Conservation (phyloP, 768 basidiomycete species). For the Russula vinacea region DNA sequence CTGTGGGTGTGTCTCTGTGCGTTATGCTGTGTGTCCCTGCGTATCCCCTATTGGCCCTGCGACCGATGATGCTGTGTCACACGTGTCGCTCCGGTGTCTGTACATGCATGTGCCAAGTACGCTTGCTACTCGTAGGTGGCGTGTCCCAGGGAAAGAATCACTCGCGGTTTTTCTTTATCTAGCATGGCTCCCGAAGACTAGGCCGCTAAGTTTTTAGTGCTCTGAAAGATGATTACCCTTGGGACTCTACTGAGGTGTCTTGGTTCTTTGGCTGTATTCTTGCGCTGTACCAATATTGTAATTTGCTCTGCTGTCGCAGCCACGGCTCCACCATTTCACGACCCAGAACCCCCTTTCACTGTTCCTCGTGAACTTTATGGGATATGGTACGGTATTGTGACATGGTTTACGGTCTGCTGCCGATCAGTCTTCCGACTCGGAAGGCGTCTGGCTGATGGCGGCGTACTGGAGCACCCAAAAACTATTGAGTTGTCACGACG, state of each 20-base stretch:
- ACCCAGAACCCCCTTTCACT: constrained; percentile 18
- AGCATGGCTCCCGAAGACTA: not conserved
- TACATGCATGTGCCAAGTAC: not conserved
- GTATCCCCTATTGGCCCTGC: not conserved
- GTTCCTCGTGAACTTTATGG: constrained; percentile 12
- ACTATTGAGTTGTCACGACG: not conserved
- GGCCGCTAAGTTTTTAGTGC: not conserved
- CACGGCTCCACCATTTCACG: constrained; percentile 19
- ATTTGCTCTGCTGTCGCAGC: constrained; percentile 1
- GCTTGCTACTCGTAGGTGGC: not conserved
- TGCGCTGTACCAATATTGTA: not conserved
- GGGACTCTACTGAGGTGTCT: not conserved
- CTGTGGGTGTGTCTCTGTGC: not conserved
- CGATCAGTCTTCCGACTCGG: not conserved
- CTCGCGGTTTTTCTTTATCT: not conserved
- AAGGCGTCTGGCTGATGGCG: not conserved
- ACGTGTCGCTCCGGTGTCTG: constrained; percentile 15
- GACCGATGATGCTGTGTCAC: not conserved
- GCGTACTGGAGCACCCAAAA: not conserved
- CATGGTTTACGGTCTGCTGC: not conserved
- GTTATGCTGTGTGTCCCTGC: not conserved
- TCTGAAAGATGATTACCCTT: not conserved
- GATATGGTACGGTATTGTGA: not conserved
- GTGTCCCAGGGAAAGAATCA: not conserved
- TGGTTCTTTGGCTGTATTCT: not conserved